Evolutionary conservation across 805 yeast genomes (phyloP).

Genomic region (Soucietia sequanensis): DNA sequence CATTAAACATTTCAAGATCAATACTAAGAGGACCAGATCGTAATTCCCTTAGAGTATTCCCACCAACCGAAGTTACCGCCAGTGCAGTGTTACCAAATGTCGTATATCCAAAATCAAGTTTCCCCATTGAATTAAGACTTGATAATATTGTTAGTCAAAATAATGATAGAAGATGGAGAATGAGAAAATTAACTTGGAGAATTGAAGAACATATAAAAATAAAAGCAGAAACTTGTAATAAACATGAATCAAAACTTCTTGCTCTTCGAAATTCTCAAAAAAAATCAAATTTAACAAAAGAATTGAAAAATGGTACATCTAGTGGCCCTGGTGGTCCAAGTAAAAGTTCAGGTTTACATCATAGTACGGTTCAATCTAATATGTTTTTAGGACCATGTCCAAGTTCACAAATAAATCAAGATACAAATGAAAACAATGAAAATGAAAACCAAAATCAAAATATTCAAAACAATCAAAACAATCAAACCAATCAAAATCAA

Average conservation of each 20-base stretch:
- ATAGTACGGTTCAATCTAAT: slow-evolving; percentile 28
- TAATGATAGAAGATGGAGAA: slow-evolving; percentile 76
- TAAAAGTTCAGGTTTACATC: slow-evolving; percentile 20
- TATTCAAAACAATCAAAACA: neutral
- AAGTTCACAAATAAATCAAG: neutral
- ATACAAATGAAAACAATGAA: too few species aligned
- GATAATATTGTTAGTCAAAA: slow-evolving; percentile 61
- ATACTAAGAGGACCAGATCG: slow-evolving; percentile 79
- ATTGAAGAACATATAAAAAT: slow-evolving; percentile 80
- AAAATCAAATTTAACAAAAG: slow-evolving; percentile 11
- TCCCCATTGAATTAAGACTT: slow-evolving; percentile 78
- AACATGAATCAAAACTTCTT: slow-evolving; percentile 53
- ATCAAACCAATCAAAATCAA: slow-evolving; percentile 3
- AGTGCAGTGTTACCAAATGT: slow-evolving; percentile 87
- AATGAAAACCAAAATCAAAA: slow-evolving; percentile 1
- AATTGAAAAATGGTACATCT: slow-evolving; percentile 5
- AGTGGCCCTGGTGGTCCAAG: slow-evolving; percentile 3
- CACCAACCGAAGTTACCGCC: slow-evolving; percentile 91
- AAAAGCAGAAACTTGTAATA: slow-evolving; percentile 54
- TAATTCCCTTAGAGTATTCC: slow-evolving; percentile 86
- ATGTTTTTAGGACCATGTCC: slow-evolving; percentile 11
- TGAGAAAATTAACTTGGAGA: slow-evolving; percentile 87
- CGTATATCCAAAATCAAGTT: slow-evolving; percentile 80
- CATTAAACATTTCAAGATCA: slow-evolving; percentile 73
- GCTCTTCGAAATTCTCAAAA: slow-evolving; percentile 39